These are phyloP conservation scores for Elsinoe necatrix DNA, from an alignment of 2,329 filamentous ascomycete genomes.

Conservation along the genomic window DNA sequence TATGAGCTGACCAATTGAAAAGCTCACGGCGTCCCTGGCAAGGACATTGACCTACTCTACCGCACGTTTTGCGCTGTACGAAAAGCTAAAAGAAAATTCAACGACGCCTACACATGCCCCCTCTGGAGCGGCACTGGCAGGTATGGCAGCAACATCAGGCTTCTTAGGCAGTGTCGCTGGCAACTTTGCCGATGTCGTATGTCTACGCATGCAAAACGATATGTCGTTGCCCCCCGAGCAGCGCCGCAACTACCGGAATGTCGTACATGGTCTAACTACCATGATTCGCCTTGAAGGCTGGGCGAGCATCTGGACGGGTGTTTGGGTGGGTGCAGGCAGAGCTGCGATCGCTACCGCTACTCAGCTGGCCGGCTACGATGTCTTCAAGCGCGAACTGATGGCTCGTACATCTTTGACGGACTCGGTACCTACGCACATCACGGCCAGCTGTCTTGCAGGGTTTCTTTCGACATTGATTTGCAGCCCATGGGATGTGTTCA, in stretches of 20 bases:
- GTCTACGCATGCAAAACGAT: constrained; percentile 22
- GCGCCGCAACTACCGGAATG: constrained; percentile 21
- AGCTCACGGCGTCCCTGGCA: constrained; percentile 21
- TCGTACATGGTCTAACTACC: constrained; percentile 20
- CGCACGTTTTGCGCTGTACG: constrained; percentile 22
- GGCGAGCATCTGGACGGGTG: constrained; percentile 23
- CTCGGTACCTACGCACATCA: constrained; percentile 20
- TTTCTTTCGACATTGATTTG: constrained; percentile 23
- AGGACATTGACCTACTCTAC: constrained; percentile 20
- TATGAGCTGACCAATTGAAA: background rate
- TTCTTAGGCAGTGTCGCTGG: constrained; percentile 20
- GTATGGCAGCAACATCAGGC: constrained; percentile 20
- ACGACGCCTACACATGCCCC: constrained; percentile 21
- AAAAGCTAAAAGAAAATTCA: constrained; percentile 21
- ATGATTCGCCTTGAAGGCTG: constrained; percentile 22
- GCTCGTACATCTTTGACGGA: constrained; percentile 20
- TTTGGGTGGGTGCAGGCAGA: constrained; percentile 21
- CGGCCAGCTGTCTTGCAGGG: constrained; percentile 21
- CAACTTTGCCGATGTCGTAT: constrained; percentile 22
- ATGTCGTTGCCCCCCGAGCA: constrained; percentile 18
- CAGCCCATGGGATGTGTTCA: constrained; percentile 23
- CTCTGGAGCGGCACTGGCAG: constrained; percentile 18
- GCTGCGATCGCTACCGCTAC: constrained; percentile 21
- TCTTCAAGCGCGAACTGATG: constrained; percentile 22
- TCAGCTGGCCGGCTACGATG: constrained; percentile 22